Evolutionary conservation across 345 rosid species (phyloP).

Genomic region (Stellera chamaejasme): DNA sequence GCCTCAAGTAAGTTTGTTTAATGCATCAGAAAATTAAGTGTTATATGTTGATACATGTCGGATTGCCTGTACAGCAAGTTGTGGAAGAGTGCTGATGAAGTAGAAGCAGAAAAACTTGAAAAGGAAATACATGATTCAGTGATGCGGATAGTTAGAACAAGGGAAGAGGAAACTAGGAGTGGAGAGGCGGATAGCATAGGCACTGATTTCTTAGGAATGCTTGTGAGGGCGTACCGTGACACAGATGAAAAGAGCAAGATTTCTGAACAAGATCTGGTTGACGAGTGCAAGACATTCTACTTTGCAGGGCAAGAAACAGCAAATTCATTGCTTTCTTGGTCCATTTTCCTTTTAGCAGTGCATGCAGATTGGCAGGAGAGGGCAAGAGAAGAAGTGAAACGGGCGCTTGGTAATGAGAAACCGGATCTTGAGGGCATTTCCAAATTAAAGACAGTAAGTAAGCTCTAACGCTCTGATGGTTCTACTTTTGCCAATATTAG

Average conservation of each 20-base stretch:
- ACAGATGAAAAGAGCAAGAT: constrained; percentile 18
- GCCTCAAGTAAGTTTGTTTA: constrained; percentile 15
- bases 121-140: constrained; percentile 12
- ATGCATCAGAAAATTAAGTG: not conserved
- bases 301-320: constrained; percentile 34
- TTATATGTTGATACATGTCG: not conserved
- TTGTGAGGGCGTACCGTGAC: constrained; percentile 17
- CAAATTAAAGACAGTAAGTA: constrained; percentile 29
- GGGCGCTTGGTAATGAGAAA: constrained; percentile 20
- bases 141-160: constrained; percentile 14
- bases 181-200: constrained; percentile 14
- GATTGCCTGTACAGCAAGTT: constrained; percentile 16
- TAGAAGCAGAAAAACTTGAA: constrained; percentile 14
- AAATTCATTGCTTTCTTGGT: constrained; percentile 27
- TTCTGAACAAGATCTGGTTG: constrained; percentile 25
- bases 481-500: not conserved
- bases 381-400: constrained; percentile 27
- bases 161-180: constrained; percentile 13
- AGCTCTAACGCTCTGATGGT: not conserved
- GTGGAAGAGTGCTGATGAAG: constrained; percentile 10
- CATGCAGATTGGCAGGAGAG: constrained; percentile 36
- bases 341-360: constrained; percentile 28
- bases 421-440: constrained; percentile 22
- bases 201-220: constrained; percentile 23
- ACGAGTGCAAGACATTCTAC: constrained; percentile 36